Percentiles rank a stretch among this genome's conserved stretches.
These are phyloP conservation scores for Thermochaetoides thermophila DNA, from an alignment of 495 filamentous ascomycete species.

Conservation along the genomic window DNA sequence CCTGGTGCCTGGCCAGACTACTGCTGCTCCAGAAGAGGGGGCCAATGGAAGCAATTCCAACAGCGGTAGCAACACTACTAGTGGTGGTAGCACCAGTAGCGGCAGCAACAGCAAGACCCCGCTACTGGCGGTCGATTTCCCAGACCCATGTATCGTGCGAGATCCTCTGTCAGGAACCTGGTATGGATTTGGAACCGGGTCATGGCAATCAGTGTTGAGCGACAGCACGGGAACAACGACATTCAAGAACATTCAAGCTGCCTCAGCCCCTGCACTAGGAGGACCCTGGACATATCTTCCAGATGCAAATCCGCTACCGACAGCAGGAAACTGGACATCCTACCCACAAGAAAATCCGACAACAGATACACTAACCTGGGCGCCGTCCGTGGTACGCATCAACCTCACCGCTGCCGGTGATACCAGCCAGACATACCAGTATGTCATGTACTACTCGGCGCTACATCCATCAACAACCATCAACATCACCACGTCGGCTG, in stretches of 20 bases:
- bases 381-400: constrained; percentile 30
- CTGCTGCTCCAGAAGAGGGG: no score
- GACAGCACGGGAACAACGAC: not conserved
- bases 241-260: constrained; percentile 22
- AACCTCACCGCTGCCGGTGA: constrained; percentile 16
- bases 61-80: no score
- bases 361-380: constrained; percentile 27
- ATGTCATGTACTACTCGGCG: constrained; percentile 48
- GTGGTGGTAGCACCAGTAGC: no score
- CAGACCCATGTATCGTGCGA: constrained; percentile 22
- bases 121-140: constrained; percentile 16
- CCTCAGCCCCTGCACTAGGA: constrained; percentile 10
- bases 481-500: no score
- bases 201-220: not conserved
- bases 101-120: constrained; percentile 1
- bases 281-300: constrained; percentile 18
- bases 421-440: no score
- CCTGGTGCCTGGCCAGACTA: no score
- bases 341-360: no score
- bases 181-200: constrained; percentile 27
- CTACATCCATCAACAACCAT: no score
- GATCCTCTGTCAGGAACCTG: constrained; percentile 15
- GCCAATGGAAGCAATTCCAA: no score
- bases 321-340: constrained; percentile 17
- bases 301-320: constrained; percentile 15